phyloP scores from a whole-genome alignment of 345 rosid species.

The Eutrema japonicum region DNA sequence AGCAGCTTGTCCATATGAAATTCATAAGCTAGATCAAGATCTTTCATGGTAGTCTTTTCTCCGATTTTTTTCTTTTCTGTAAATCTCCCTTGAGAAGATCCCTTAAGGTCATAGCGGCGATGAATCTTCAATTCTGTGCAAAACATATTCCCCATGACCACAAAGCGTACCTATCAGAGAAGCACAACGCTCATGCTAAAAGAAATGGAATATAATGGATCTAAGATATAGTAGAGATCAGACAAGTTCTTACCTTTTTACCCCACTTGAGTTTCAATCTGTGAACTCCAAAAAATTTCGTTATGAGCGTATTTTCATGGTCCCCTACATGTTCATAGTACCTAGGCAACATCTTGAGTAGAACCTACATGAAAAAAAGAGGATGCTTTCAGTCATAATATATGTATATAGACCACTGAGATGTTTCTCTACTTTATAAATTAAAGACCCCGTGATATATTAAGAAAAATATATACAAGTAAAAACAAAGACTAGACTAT shows the following conservation, averaged over 20 bases:
- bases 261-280: slow-evolving; percentile 74
- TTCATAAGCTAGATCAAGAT: slow-evolving; percentile 79
- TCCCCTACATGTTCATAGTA: slow-evolving; percentile 74
- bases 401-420: not conserved
- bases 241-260: slow-evolving; percentile 65
- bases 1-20: slow-evolving; percentile 89
- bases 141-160: slow-evolving; percentile 99
- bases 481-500: slow-evolving; percentile 16
- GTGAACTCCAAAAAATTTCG: slow-evolving; percentile 91
- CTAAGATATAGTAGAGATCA: slow-evolving; percentile 6
- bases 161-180: slow-evolving; percentile 82
- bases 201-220: slow-evolving; percentile 10
- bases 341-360: slow-evolving; percentile 83
- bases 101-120: slow-evolving; percentile 92
- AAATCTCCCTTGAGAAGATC: slow-evolving; percentile 81
- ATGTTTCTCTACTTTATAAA: slow-evolving; percentile 9
- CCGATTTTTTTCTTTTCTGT: slow-evolving; percentile 67
- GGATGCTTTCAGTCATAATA: slow-evolving; percentile 21
- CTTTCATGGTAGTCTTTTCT: slow-evolving; percentile 83
- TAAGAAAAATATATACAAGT: slow-evolving; percentile 12
- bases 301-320: slow-evolving; percentile 91
- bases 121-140: slow-evolving; percentile 95
- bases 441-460: not conserved
- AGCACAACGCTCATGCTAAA: slow-evolving; percentile 35
- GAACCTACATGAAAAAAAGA: slow-evolving; percentile 53